These are phyloP conservation scores for Pythium periplocum DNA, from an alignment of 352 stramenopile species.

Conservation along the genomic window DNA sequence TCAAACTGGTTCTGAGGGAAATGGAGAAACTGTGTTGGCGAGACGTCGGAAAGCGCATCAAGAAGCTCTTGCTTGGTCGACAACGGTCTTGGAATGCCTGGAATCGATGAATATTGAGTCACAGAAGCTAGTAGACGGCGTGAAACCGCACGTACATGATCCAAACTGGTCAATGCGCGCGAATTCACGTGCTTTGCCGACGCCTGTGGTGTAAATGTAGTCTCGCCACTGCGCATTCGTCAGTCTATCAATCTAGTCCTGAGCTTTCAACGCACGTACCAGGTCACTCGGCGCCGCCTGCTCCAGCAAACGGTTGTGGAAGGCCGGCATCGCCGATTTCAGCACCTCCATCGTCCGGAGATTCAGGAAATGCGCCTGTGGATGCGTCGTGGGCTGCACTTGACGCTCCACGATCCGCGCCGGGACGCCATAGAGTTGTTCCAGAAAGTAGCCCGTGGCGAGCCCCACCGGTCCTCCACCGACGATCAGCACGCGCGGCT, in stretches of 20 bases:
- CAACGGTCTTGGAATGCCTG: constrained; percentile 40
- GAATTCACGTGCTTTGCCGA: constrained; percentile 61
- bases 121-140: too few relatives aligned
- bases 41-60: constrained; percentile 36
- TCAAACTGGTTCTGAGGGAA: constrained; percentile 86
- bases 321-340: constrained; percentile 53
- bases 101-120: neutral
- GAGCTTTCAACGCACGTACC: constrained; percentile 20
- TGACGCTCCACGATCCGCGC: constrained; percentile 79
- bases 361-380: constrained; percentile 95
- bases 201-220: constrained; percentile 79
- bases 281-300: constrained; percentile 55
- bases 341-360: constrained; percentile 93
- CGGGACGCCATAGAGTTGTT: constrained; percentile 64
- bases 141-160: constrained; percentile 26
- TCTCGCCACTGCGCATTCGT: constrained; percentile 58
- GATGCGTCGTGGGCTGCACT: constrained; percentile 72
- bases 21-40: constrained; percentile 77
- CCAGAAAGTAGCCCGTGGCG: constrained; percentile 56
- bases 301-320: constrained; percentile 64
- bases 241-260: neutral
- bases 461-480: constrained; percentile 70
- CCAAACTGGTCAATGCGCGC: constrained; percentile 80
- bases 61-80: constrained; percentile 27
- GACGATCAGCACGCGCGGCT: constrained; percentile 59